These are phyloP conservation scores for Delonix regia DNA, from an alignment of 306 rosid genomes.

Conservation along the genomic window DNA sequence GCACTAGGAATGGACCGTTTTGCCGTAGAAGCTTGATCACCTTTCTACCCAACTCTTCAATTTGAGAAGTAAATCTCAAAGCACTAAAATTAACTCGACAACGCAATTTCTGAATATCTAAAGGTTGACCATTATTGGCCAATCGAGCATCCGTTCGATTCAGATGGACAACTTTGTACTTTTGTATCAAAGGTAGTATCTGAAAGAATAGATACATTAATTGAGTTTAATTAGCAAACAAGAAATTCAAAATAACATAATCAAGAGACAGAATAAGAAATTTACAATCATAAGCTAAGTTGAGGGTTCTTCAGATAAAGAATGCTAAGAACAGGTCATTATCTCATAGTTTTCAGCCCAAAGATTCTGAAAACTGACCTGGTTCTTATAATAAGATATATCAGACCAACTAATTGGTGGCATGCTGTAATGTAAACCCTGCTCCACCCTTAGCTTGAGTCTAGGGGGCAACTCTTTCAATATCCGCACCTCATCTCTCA, in stretches of 20 bases:
- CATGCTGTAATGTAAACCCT: conserved; percentile 74
- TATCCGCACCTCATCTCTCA: conserved; percentile 96
- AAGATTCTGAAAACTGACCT: conserved; percentile 55
- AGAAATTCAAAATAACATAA: conserved; percentile 19
- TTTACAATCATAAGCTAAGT: conserved; percentile 10
- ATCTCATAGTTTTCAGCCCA: background rate
- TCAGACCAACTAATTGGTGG: conserved; percentile 99
- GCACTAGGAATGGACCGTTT: conserved; percentile 90
- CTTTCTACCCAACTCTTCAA: conserved; percentile 89
- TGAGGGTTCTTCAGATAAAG: conserved; percentile 7
- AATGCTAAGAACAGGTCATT: background rate
- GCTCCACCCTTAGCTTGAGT: conserved; percentile 75
- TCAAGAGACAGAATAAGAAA: background rate
- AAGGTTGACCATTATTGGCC: conserved; percentile 90
- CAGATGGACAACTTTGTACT: conserved; percentile 88
- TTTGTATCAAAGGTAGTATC: conserved; percentile 91
- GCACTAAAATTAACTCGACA: conserved; percentile 94
- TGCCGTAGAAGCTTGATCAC: conserved; percentile 77
- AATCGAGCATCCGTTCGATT: conserved; percentile 95
- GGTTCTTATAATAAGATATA: conserved; percentile 80
- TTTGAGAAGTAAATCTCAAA: conserved; percentile 90
- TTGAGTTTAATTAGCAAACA: conserved; percentile 22
- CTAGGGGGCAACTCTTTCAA: conserved; percentile 96
- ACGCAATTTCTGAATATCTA: conserved; percentile 86
- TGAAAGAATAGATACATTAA: conserved; percentile 35